Base-by-base conservation (phyloP, 1,139 yeast genomes). In the Pichia sp. region DNA sequence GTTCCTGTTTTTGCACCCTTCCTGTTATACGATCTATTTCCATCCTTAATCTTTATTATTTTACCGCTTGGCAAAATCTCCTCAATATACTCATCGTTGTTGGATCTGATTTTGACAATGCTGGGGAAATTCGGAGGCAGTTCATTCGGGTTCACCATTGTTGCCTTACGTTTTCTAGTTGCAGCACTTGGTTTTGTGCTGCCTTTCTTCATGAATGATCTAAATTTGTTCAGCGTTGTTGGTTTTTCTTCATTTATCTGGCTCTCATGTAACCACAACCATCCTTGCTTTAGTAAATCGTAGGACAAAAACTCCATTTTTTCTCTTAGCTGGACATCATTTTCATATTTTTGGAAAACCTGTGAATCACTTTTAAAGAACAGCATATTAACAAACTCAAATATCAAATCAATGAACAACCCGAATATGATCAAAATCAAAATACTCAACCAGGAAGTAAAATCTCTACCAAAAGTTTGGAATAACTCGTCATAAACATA, bases 361-460 rank as follows among this genome's bases (percentile, higher is more conserved):
- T 86, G 95, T 11, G 87, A 80, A 56, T 90, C 96, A 2, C 74
- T 76, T 50, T 66, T 62, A 31, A 85, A 54, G 60, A 77, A 70
- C 33, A 71, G 70, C 8, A 23, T 9, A 49, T 79, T 73, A 40
- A 79, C 57, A 1, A 82, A 72, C 52, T 83, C 80, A 44, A 78
- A 60, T 5, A 82, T 60, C 31, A 85, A 63, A 58, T 92, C 97
- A 52, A 85, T 66, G 39, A 81, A 64, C 8, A 85, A 54, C 1
- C 90, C 84, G 43, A 85, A 64, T 0, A 77, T 67, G 5, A 72
- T 62, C 11, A 82, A 58, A 2, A 77, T 71, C 34, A 87, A 58
- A 33, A 86, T 66, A 0, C 85, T 64, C 0, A 88, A 85, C 98
- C 98, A 92, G 79, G 92, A 92, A 2, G 85, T 73, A 27, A 71